Percentiles rank a stretch among this genome's conserved stretches.
phyloP scores from a whole-genome alignment of 345 rosid genomes.

The Leavenworthia alabamica region DNA sequence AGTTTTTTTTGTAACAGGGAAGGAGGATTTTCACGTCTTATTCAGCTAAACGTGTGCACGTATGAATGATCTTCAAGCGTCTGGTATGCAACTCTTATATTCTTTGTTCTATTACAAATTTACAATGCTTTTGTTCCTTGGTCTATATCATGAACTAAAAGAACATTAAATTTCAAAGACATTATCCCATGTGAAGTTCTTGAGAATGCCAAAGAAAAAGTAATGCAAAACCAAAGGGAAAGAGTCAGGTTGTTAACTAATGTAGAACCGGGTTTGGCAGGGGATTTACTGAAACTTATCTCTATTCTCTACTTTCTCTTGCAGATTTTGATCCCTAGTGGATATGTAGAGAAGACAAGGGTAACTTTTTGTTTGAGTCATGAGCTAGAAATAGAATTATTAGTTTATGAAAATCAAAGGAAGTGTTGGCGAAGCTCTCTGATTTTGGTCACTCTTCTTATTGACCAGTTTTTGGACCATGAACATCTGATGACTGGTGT shows the following conservation, averaged over 20 bases:
- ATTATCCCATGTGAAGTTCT: neutral
- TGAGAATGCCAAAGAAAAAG: neutral
- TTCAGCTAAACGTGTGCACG: neutral
- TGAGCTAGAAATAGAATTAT: neutral
- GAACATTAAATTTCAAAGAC: neutral
- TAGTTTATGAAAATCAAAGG: neutral
- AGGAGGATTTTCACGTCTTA: neutral
- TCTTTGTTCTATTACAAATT: neutral
- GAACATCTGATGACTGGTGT: neutral
- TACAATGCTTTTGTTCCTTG: neutral
- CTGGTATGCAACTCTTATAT: conserved; percentile 10
- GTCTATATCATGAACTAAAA: neutral
- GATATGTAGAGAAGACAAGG: neutral
- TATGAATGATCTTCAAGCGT: neutral
- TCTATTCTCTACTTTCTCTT: neutral
- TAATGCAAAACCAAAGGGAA: neutral
- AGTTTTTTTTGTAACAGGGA: neutral
- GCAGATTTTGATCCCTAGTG: neutral
- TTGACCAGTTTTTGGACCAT: neutral
- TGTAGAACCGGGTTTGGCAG: neutral
- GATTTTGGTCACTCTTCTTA: neutral
- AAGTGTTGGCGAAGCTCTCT: neutral
- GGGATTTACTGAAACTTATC: conserved; percentile 2
- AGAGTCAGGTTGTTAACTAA: conserved; percentile 6
- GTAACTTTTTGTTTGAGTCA: neutral